Percentiles rank a stretch among this genome's conserved stretches.
phyloP scores from a whole-genome alignment of 495 filamentous ascomycete species.

The Parmelia sp. region DNA sequence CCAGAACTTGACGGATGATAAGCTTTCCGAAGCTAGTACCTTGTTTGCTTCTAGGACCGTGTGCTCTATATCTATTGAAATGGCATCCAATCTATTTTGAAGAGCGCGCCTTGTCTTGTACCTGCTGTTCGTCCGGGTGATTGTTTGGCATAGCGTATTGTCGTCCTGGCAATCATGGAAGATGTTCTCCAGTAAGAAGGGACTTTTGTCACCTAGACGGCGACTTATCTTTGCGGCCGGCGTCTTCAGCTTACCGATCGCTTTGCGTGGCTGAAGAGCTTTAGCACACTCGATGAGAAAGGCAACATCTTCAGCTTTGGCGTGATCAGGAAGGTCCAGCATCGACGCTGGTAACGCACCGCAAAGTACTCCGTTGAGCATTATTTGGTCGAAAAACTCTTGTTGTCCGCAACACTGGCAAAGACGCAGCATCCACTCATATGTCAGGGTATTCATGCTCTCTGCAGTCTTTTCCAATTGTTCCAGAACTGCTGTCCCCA shows the following conservation, averaged over 20 bases:
- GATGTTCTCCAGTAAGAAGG: neutral
- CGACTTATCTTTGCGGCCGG: neutral
- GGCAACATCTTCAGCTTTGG: neutral
- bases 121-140: neutral
- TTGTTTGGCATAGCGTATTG: neutral
- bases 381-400: constrained; percentile 13
- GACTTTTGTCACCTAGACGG: neutral
- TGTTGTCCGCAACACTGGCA: constrained; percentile 20
- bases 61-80: neutral
- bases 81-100: neutral
- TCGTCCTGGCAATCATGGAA: neutral
- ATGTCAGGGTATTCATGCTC: constrained; percentile 5
- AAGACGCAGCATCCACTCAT: constrained; percentile 23
- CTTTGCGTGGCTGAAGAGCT: neutral
- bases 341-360: constrained; percentile 9
- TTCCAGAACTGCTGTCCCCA: constrained; percentile 17
- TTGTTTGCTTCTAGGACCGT: neutral
- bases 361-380: constrained; percentile 15
- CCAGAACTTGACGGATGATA: neutral
- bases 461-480: constrained; percentile 1
- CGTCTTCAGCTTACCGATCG: neutral
- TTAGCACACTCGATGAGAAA: neutral
- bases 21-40: neutral
- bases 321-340: neutral
- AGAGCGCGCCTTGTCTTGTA: neutral